Conservation (phyloP, 2,329 filamentous ascomycete species). For the Coniosporium tulheliwenetii region DNA sequence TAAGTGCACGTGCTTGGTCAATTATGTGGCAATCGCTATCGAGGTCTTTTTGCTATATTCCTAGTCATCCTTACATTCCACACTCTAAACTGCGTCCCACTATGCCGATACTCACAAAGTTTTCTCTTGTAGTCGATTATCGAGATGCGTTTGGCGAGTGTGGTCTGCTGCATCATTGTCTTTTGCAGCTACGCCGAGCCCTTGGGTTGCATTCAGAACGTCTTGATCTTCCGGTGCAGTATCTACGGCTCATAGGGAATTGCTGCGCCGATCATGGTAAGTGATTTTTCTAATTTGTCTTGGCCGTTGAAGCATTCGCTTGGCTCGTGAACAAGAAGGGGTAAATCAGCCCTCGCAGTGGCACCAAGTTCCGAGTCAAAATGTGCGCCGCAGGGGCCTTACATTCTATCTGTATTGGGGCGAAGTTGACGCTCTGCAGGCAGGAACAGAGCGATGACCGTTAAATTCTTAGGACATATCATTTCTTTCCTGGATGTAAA, state of each 20-base stretch:
- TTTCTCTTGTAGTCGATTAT: not conserved
- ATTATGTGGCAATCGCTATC: too few species aligned
- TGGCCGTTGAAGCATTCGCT: not conserved
- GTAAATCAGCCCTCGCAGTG: not conserved
- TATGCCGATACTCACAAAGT: not conserved
- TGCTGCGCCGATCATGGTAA: conserved; percentile 20
- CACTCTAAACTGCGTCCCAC: not conserved
- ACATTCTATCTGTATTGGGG: not conserved
- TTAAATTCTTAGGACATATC: conserved; percentile 12
- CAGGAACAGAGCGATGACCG: conserved; percentile 14
- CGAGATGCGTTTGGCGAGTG: not conserved
- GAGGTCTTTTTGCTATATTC: too few species aligned
- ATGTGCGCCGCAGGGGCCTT: not conserved
- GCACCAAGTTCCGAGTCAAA: not conserved
- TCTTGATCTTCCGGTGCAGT: conserved; percentile 17
- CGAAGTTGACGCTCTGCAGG: conserved; percentile 9
- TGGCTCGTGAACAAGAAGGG: not conserved
- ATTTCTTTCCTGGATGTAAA: conserved; percentile 11
- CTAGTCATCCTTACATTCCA: too few species aligned
- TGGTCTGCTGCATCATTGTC: not conserved
- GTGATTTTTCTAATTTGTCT: conserved; percentile 8
- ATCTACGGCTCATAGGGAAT: conserved; percentile 21
- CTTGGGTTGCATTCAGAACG: conserved; percentile 8
- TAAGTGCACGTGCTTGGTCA: too few species aligned
- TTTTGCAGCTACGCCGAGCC: not conserved